Evolutionary conservation across 257 asterid genomes (phyloP).

Genomic region (Anisodus tanguticus): DNA sequence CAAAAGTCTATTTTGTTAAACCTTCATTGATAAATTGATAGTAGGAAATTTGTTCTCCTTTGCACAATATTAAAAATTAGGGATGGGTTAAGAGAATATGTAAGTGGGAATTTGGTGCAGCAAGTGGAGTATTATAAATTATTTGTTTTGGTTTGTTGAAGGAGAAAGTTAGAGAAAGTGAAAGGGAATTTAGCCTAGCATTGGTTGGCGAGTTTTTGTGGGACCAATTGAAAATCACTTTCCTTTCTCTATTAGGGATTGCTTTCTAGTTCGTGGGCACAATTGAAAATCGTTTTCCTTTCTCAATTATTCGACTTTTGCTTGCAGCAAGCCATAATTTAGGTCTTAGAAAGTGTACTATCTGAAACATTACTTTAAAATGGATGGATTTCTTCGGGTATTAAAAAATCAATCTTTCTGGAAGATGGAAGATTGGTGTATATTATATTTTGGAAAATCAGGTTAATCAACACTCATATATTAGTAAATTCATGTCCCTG

Average conservation of each 20-base stretch:
- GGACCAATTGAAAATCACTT: neutral
- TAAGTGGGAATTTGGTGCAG: neutral
- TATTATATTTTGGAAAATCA: neutral
- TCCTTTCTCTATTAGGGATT: neutral
- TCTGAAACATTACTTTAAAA: neutral
- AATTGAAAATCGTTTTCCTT: neutral
- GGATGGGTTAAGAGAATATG: neutral
- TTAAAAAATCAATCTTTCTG: neutral
- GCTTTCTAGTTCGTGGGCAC: neutral
- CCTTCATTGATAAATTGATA: neutral
- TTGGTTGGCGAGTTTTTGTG: neutral
- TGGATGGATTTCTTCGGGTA: neutral
- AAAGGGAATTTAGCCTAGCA: neutral
- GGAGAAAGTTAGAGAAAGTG: neutral
- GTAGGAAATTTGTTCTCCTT: neutral
- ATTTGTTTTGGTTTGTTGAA: neutral
- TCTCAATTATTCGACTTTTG: neutral
- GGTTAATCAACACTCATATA: neutral
- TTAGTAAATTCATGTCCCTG: neutral
- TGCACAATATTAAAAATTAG: neutral
- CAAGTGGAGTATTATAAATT: neutral
- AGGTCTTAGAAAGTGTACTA: constrained; percentile 9
- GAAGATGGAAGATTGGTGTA: neutral
- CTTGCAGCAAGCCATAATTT: neutral
- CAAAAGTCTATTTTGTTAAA: neutral